A percentile compares a stretch with the other conserved stretches of the same genome.
Evolutionary conservation across 805 yeast genomes (phyloP).

Genomic region (Myxozyma udenii): DNA sequence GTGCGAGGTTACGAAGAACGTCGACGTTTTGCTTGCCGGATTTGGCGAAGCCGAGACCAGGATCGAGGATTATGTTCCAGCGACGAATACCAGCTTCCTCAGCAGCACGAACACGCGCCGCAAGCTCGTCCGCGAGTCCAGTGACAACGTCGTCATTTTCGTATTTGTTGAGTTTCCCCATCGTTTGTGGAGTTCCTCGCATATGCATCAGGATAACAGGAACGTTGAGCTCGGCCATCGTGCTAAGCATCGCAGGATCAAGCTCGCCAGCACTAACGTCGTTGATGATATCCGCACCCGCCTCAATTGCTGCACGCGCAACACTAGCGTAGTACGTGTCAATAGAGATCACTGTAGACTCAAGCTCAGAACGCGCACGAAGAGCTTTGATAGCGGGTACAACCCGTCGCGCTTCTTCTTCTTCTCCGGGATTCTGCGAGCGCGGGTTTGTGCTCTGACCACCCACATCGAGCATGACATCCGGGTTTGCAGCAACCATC

Average conservation of each 20-base stretch:
- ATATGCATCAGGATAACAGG: conserved; percentile 83
- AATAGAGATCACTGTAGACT: conserved; percentile 61
- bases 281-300: conserved; percentile 89
- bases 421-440: conserved; percentile 54
- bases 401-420: conserved; percentile 70
- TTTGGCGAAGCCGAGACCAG: conserved; percentile 97
- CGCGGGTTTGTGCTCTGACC: conserved; percentile 95
- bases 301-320: conserved; percentile 62
- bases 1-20: conserved; percentile 46
- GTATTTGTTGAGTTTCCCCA: conserved; percentile 61
- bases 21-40: conserved; percentile 63
- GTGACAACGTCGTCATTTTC: conserved; percentile 44
- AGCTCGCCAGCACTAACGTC: conserved; percentile 80
- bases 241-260: conserved; percentile 63
- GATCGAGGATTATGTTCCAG: conserved; percentile 92
- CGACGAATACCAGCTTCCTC: conserved; percentile 61
- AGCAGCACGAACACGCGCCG: conserved; percentile 55
- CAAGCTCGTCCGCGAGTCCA: conserved; percentile 64
- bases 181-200: conserved; percentile 74
- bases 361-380: conserved; percentile 42
- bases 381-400: conserved; percentile 65
- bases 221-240: conserved; percentile 61
- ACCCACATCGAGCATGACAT: conserved; percentile 84
- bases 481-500: conserved; percentile 54
- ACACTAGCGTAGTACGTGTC: conserved; percentile 82